Evolutionary conservation across 2,329 filamentous ascomycete genomes (phyloP).

Genomic region (Aspergillus arachidicola): DNA sequence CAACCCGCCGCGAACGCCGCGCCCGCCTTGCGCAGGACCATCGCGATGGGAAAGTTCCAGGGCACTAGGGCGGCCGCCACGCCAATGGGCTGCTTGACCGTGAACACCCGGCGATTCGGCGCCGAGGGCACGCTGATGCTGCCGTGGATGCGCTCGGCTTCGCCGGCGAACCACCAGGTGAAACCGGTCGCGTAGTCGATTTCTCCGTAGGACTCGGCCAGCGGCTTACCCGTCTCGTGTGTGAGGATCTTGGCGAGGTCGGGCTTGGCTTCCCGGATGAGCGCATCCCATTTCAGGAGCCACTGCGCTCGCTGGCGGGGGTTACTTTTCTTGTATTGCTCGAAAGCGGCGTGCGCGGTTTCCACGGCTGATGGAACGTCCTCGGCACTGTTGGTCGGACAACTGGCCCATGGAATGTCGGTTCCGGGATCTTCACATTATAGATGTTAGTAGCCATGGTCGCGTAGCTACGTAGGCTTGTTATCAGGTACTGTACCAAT

Average conservation of each 20-base stretch:
- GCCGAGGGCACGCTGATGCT: conserved; percentile 61
- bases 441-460: neutral
- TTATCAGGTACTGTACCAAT: conserved; percentile 36
- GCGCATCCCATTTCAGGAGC: conserved; percentile 65
- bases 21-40: conserved; percentile 69
- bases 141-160: conserved; percentile 65
- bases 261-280: conserved; percentile 64
- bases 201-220: conserved; percentile 57
- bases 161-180: conserved; percentile 62
- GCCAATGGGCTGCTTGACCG: conserved; percentile 74
- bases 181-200: conserved; percentile 59
- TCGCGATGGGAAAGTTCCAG: conserved; percentile 72
- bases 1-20: conserved; percentile 72
- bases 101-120: conserved; percentile 67
- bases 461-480: neutral
- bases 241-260: conserved; percentile 66
- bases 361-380: conserved; percentile 65
- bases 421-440: conserved; percentile 52
- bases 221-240: conserved; percentile 63
- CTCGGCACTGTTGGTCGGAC: conserved; percentile 53
- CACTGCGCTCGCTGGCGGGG: conserved; percentile 64
- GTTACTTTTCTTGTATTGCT: conserved; percentile 61
- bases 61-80: conserved; percentile 70
- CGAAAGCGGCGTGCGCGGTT: conserved; percentile 63
- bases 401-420: conserved; percentile 54